Evolutionary conservation across 2,329 filamentous ascomycete species (phyloP), one percentile per base, ranked within the genome.

Genomic region (Beauveria bassiana): DNA sequence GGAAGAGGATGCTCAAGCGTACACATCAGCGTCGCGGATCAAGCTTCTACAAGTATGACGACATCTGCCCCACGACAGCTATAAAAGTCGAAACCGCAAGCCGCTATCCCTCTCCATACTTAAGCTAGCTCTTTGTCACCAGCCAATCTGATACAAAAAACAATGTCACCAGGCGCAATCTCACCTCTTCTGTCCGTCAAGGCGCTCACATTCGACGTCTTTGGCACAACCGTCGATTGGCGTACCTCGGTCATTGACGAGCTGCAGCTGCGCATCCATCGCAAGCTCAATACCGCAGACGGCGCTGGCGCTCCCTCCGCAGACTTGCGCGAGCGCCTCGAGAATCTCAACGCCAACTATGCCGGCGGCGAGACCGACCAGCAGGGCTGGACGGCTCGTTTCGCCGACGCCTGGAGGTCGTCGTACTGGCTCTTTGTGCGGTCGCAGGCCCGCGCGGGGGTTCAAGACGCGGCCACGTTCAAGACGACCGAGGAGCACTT

Each of bases 181-280:
- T 68, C 69, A 0, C 69, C 71, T 2, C 66, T 75, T 16, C 53
- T 66, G 26, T 64, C 68, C 31, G 67, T 83, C 65, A 84, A 85
- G 66, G 88, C 83, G 8, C 77, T 92, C 40, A 79, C 86, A 59
- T 91, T 91, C 69, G 89, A 92, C 74, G 83, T 91, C 67, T 92
- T 93, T 72, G 89, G 89, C 66, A 95, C 91, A 1, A 85, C 87
- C 65, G 90, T 95, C 51, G 82, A 93, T 77, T 93, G 90, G 89
- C 86, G 89, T 61, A 78, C 78, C 45, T 84, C 85, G 2, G 84
- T 95, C 22, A 83, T 80, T 16, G 75, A 79, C 9, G 82, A 84
- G 59, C 80, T 95, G 53, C 71, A 74, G 26, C 69, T 77, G 12
- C 78, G 79, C 45, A 81, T 84, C 16, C 70, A 73, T 31, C 72